A percentile compares a stretch with the other conserved stretches of the same genome.
These are phyloP conservation scores for Sphaerobolus stellatus DNA, from an alignment of 1,284 basidiomycete genomes.

Conservation along the genomic window DNA sequence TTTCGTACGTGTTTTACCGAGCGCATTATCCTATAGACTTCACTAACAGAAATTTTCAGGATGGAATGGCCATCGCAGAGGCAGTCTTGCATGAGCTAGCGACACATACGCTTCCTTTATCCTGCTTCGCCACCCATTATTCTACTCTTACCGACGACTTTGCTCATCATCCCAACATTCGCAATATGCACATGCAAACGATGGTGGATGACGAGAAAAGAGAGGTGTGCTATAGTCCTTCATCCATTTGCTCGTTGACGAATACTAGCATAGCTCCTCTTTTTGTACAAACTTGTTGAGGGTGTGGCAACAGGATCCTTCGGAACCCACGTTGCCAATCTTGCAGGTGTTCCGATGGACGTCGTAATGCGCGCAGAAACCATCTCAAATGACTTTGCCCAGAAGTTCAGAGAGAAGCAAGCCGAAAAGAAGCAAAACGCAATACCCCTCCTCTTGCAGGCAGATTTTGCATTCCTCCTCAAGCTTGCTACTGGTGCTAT, in stretches of 20 bases:
- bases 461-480: constrained; percentile 81
- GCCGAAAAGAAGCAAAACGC: constrained; percentile 56
- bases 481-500: constrained; percentile 17
- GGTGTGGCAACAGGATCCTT: constrained; percentile 90
- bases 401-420: constrained; percentile 78
- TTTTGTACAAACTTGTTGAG: constrained; percentile 90
- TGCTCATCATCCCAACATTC: constrained; percentile 88
- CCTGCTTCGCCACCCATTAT: constrained; percentile 87
- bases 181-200: constrained; percentile 93
- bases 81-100: constrained; percentile 92
- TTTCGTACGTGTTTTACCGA: constrained; percentile 58
- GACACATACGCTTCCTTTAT: constrained; percentile 83
- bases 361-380: constrained; percentile 87
- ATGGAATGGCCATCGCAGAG: constrained; percentile 95
- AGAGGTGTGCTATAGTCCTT: constrained; percentile 69
- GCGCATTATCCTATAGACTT: constrained; percentile 4
- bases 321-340: constrained; percentile 87
- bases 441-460: constrained; percentile 76
- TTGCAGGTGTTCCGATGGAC: constrained; percentile 76
- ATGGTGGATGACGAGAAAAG: constrained; percentile 87
- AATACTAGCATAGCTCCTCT: constrained; percentile 74
- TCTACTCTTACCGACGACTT: constrained; percentile 86
- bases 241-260: too few relatives aligned
- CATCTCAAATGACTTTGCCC: constrained; percentile 86
- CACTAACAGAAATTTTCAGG: constrained; percentile 48